Evolutionary conservation across 176 grass and related monocot genomes (phyloP), one percentile per base, ranked within the genome.

Genomic region (Areca catechu): DNA sequence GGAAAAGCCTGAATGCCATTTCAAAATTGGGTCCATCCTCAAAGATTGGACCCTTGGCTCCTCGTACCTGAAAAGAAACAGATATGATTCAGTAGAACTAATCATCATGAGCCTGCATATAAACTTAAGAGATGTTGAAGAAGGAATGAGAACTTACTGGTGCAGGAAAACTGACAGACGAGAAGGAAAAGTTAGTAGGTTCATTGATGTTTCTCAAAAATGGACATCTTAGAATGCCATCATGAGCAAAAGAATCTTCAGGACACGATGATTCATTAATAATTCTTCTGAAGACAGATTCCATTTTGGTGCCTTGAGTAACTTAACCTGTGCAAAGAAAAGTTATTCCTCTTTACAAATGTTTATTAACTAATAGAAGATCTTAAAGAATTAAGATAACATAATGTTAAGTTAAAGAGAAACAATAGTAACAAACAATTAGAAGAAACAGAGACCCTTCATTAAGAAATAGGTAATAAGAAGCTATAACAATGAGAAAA

Each of bases 1-100:
- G 93, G n/a, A 98, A 98, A 75, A 98, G 80, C 30, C 78, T 89
- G 60, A 98, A 98, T 57, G 93, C 80, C 63, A 65, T 79, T 67
- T 98, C 84, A 83, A 98, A 98, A 77, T 98, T 87, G 55, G 93
- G 93, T 0, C 84, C 93, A 76, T 98, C 93, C 76, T 98, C 93
- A 48, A 98, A 98, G 61, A 98, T 98, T 51, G 93, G 93, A 53
- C 93, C 93, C 55, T 92, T 88, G 22, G 77, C 92, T 85, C 84
- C 81, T 65, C 69, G 77, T 68, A 65, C 84, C 93, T 98, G 16
- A 71, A 27, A 53, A 70, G 19, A 48, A 71, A 53, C 0, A 2
- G 23, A 76, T 54, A 82, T 55, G 63, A 27, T 22, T 69, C 0
- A 69, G 25, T 43, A 43, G 34, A 43, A 43, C 7, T 43, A 12